phyloP scores from a whole-genome alignment of 805 yeast genomes.

The Cyberlindnera amylophila region DNA sequence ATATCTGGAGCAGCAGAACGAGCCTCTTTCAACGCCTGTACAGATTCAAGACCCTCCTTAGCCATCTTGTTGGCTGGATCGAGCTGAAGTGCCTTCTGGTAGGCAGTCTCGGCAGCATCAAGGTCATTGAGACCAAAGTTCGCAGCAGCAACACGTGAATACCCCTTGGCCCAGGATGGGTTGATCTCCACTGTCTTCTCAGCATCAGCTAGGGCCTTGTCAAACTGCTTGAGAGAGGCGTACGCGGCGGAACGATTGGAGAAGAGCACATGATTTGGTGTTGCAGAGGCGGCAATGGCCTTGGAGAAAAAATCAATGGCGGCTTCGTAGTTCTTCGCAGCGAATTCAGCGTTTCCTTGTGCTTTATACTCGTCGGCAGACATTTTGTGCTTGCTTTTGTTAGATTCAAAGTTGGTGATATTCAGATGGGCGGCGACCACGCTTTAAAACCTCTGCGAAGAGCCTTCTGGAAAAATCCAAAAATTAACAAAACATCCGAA shows the following conservation, averaged over 20 bases:
- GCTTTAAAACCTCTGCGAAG: background rate
- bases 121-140: conserved; percentile 79
- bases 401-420: background rate
- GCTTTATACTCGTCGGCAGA: conserved; percentile 80
- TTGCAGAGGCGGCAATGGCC: conserved; percentile 79
- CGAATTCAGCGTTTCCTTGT: conserved; percentile 89
- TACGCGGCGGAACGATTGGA: conserved; percentile 93
- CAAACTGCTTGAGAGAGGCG: conserved; percentile 73
- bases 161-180: conserved; percentile 92
- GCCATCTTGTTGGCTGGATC: conserved; percentile 87
- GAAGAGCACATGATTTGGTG: conserved; percentile 87
- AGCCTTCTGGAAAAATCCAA: conserved; percentile 13
- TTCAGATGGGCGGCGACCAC: background rate
- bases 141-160: conserved; percentile 91
- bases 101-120: conserved; percentile 68
- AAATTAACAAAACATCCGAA: background rate
- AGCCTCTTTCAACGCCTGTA: conserved; percentile 53
- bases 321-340: conserved; percentile 74
- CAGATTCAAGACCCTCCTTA: conserved; percentile 70
- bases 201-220: conserved; percentile 80
- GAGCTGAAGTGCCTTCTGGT: conserved; percentile 73
- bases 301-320: conserved; percentile 80
- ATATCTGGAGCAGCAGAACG: conserved; percentile 50
- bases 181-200: conserved; percentile 76
- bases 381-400: conserved; percentile 28